Conservation (phyloP, 352 stramenopile genomes). For the Phytophthora boehmeriae region DNA sequence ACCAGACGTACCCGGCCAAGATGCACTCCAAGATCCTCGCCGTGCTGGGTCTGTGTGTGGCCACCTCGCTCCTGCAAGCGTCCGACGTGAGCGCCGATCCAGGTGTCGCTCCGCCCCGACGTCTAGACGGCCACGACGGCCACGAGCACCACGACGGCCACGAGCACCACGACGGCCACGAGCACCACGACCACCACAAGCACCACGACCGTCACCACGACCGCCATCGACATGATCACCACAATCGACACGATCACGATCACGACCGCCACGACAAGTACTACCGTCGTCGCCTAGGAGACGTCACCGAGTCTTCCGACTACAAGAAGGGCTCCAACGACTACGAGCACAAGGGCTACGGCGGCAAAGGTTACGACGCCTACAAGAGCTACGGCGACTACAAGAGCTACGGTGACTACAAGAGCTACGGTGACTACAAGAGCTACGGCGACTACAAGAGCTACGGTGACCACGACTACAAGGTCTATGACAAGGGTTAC, state of each 20-base stretch:
- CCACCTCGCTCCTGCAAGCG: slow-evolving; percentile 6
- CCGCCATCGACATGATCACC: not conserved
- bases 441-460: not conserved
- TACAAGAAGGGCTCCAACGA: slow-evolving; percentile 4
- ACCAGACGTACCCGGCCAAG: not conserved
- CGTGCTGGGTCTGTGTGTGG: slow-evolving; percentile 9
- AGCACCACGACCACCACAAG: not conserved
- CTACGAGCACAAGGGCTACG: slow-evolving; percentile 10
- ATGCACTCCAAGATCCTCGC: slow-evolving; percentile 16
- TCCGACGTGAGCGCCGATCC: not conserved
- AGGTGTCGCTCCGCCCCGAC: slow-evolving; percentile 9
- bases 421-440: too few species aligned
- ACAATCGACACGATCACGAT: not conserved
- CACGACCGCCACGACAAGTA: not conserved
- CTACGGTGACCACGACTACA: not conserved
- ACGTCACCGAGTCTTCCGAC: slow-evolving; percentile 21
- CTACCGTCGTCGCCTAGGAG: slow-evolving; percentile 26
- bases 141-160: slow-evolving; percentile 3
- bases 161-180: not conserved
- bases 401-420: not conserved
- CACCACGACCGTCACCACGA: not conserved
- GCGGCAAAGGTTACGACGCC: not conserved
- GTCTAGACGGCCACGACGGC: slow-evolving; percentile 26
- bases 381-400: not conserved
- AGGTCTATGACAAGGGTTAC: not conserved